phyloP scores from a whole-genome alignment of 768 basidiomycete genomes.

The Astraeus odoratus region DNA sequence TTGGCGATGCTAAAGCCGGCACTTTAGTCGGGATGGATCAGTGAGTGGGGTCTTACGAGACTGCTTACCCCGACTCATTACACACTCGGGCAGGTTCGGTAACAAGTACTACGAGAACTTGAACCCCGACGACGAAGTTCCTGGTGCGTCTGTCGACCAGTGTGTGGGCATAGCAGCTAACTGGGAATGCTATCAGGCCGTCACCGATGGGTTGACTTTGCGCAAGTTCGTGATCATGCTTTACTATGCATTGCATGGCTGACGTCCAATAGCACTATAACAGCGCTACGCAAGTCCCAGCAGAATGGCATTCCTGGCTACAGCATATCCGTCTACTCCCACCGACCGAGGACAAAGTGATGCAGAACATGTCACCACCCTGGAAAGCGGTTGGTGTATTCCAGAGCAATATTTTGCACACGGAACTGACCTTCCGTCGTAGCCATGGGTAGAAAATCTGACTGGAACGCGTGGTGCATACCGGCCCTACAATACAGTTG shows the following conservation, averaged over 20 bases:
- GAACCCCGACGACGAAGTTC: slow-evolving; percentile 81
- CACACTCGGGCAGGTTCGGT: slow-evolving; percentile 59
- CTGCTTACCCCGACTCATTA: slow-evolving; percentile 1
- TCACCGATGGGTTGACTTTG: slow-evolving; percentile 94
- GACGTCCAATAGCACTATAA: slow-evolving; percentile 58
- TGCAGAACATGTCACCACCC: slow-evolving; percentile 61
- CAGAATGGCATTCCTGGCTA: slow-evolving; percentile 98
- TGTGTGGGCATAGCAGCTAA: slow-evolving; percentile 1
- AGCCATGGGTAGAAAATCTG: slow-evolving; percentile 85
- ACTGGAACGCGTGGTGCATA: slow-evolving; percentile 92
- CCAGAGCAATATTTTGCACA: background rate
- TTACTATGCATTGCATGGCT: background rate
- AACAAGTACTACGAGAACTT: slow-evolving; percentile 93
- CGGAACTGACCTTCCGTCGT: background rate
- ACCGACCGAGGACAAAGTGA: slow-evolving; percentile 66
- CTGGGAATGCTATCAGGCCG: slow-evolving; percentile 57
- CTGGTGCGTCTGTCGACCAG: slow-evolving; percentile 45
- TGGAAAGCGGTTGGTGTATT: slow-evolving; percentile 76
- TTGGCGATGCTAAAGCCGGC: slow-evolving; percentile 90
- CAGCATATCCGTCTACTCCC: slow-evolving; percentile 81
- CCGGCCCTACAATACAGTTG: slow-evolving; percentile 80
- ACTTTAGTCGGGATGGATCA: slow-evolving; percentile 70
- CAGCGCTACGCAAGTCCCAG: slow-evolving; percentile 89
- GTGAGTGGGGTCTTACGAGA: slow-evolving; percentile 40
- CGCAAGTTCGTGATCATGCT: slow-evolving; percentile 51